Evolutionary conservation across 1,284 basidiomycete species (phyloP), one percentile per base, ranked within the genome.

Genomic region (Austroboletus novae-zelandiae): DNA sequence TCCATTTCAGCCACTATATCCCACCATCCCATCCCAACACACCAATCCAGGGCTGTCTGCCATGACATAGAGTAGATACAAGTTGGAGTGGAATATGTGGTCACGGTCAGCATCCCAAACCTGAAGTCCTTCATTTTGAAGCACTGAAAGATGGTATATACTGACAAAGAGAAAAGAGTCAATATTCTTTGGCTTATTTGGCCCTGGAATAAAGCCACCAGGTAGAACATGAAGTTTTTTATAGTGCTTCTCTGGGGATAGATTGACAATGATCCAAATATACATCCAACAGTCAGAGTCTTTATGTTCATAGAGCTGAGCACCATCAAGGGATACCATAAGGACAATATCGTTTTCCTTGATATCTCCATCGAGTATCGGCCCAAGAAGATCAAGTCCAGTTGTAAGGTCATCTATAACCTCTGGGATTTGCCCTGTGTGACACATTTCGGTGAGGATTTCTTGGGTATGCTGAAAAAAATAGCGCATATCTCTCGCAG

Each of bases 231-330:
- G 8, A 0, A 35, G 1, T 5, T 57, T 56, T 0, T 4, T 1
- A 9, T 57, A 57, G 0, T 11, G 20, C 1, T 7, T n/a, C 1
- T 52, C 35, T 0, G 45, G 43, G 0, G 47, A 9, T 0, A 50
- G 44, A 2, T 58, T 51, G 0, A 25, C 0, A 0, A 57, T 9
- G 1, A 57, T 15, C 49, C 52, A 58, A 0, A 57, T 49, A 2
- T 51, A 55, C 3, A 57, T 40, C 46, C 48, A 57, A 4, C 47
- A 57, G 2, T 56, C 42, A 0, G 25, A 56, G 0, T 49, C 32
- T 2, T 55, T 55, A 18, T 25, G 20, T 0, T 48, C 5, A 2
- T 43, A 56, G 0, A 55, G 23, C 4, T 55, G 46, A 1, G 31
- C 29, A 2, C 53, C 35, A 18, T 55, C 45, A 0, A 55, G 15